Base-by-base conservation (phyloP, 805 yeast species). In the Wickerhamiella domercqiae region DNA sequence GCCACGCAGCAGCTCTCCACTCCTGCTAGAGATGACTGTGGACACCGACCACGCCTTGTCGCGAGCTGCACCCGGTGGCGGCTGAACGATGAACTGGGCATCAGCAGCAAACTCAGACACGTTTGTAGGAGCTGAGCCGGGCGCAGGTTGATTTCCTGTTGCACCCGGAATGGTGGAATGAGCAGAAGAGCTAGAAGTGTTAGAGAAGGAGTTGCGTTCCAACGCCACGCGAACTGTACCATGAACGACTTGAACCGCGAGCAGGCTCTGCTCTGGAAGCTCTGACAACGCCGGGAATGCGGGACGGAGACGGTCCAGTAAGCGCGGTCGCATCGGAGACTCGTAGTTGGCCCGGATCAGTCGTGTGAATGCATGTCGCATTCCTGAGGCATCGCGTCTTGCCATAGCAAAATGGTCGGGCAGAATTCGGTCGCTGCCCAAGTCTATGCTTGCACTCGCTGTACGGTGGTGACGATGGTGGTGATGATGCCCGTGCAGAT, bases 321-420 rank as follows among this genome's bases (percentile, higher is more conserved):
- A 44, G 34, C 52, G 44, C 18, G 53, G 49, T 29, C 45, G 43
- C 28, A 48, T 34, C 5, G 61, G 61, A 7, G 60, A 50, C 37
- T 56, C 59, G 35, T 53, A 51, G 39, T 54, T 53, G 7, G 60
- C 55, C 3, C 61, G 50, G 34, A 56, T 48, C 28, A 58, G 45
- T 21, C 55, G 53, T 9, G 59, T 48, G 47, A 48, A 52, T 22
- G 51, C 43, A 37, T 49, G 36, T 38, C 24, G 6, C 20, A 13
- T 13, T 13, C 26, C 19, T 24, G 4, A 4, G 5, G 34, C 42
- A 28, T 31, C 44, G n/a, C 36, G 25, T 15, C 51, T 42, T 7
- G 37, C 21, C 36, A 47, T 31, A 29, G 45, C 21, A 48, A 49
- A 48, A 18, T 50, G 53, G 40, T 50, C 45, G 35, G 57, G 54